Evolutionary conservation across 345 rosid species (phyloP), one percentile per base, ranked within the genome.

Genomic region (Sapria himalayana): DNA sequence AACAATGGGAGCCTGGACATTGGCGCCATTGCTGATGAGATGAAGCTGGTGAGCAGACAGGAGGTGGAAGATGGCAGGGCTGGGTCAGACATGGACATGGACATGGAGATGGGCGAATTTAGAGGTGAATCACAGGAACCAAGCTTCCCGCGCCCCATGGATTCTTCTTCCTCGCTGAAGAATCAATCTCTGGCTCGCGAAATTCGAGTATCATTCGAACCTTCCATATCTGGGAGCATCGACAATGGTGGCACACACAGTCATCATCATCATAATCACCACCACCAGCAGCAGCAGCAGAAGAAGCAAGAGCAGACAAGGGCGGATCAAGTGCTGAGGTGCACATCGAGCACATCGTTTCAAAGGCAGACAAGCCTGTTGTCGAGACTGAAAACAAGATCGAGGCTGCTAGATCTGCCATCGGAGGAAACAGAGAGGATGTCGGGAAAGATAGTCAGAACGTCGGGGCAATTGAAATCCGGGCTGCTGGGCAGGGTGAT

Each of bases 371-470:
- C 78, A 14, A 64, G 54, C 51, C 32, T 60, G 37, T 46, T 74
- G 2, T 51, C 78, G 0, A 54, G 65, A 24, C 13, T 51, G 3
- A 81, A 65, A 55, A 76, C 92, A 3, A 72, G 69, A 50, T 82
- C 94, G 0, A 76, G 97, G 63, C 73, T 86, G 10, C 60, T 72
- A 37, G 97, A 86, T 55, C 86, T 73, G 19, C 61, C 72, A 0
- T 70, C 52, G 6, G 75, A 76, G 5, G 72, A 60, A n/a, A 6
- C 51, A 15, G 74, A 51, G 14, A 27, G 60, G 9, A 55, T 54
- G 31, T 69, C 52, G 0, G 72, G 57, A 15, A 43, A 56, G 51
- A 37, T 64, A 0, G 58, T 45, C 31, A 78, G 53, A 48, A n/a
- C n/a, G n/a, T 86, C 94, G 1, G 81, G 65, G 17, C 73, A 46